phyloP scores from a whole-genome alignment of 495 filamentous ascomycete genomes.

The Astrothelium subdiscretum region DNA sequence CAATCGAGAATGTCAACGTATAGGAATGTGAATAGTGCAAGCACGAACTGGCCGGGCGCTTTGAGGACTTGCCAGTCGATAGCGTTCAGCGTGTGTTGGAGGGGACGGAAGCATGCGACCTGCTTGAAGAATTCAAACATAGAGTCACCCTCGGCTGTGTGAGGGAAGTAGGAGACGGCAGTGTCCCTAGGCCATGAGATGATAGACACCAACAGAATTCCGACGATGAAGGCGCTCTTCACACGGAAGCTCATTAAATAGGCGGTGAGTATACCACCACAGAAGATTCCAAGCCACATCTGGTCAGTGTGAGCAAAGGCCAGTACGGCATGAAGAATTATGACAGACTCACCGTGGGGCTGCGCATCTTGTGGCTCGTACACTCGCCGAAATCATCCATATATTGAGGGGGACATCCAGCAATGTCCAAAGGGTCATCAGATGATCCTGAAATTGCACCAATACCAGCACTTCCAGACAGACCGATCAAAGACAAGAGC shows the following conservation, averaged over 20 bases:
- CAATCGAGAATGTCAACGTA: constrained; percentile 76
- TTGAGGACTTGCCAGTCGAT: constrained; percentile 56
- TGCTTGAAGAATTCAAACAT: constrained; percentile 75
- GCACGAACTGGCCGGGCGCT: constrained; percentile 56
- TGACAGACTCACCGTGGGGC: constrained; percentile 33
- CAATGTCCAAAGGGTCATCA: constrained; percentile 52
- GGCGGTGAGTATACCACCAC: constrained; percentile 62
- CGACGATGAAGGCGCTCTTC: constrained; percentile 69
- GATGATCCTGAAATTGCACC: constrained; percentile 52
- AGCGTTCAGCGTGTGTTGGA: constrained; percentile 49
- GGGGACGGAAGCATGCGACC: constrained; percentile 68
- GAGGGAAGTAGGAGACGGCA: constrained; percentile 64
- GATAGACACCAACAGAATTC: constrained; percentile 70
- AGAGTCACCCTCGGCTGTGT: constrained; percentile 50
- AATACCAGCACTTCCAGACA: constrained; percentile 70
- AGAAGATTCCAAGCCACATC: constrained; percentile 79
- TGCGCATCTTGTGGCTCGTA: constrained; percentile 54
- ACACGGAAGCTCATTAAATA: constrained; percentile 72
- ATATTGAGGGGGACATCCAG: constrained; percentile 44
- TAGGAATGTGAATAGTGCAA: constrained; percentile 73
- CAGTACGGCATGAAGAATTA: not conserved
- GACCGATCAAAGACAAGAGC: constrained; percentile 67
- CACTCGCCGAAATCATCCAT: constrained; percentile 38
- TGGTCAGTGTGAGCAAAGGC: not conserved
- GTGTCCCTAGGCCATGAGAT: constrained; percentile 72